Evolutionary conservation across 441 rosid species (phyloP), one percentile per base, ranked within the genome.

Genomic region (Populus hybrid): DNA sequence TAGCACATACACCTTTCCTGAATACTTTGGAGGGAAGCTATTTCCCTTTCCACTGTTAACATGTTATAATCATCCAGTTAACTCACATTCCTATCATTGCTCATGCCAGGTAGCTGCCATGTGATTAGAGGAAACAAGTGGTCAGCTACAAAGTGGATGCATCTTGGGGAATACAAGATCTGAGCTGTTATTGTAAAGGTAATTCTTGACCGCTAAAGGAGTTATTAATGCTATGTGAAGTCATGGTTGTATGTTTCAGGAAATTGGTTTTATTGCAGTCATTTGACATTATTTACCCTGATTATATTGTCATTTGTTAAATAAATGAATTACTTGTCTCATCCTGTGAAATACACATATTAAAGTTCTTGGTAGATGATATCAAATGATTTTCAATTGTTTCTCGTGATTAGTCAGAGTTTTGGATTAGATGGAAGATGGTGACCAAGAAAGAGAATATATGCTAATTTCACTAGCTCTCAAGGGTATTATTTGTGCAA

Each of bases 91-190:
- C 64, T 81, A 50, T 73, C 53, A 6, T 83, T 69, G n/a, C 72
- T 77, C 53, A 11, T 69, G 40, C 61, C 85, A 94, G 97, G 97
- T 80, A 94, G 98, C 75, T 93, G 97, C 84, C 93, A 93, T 66
- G 97, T 94, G 71, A 90, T 94, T 74, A 89, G 81, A 85, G 98
- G 98, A 77, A 89, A 93, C 83, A 94, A 94, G 78, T 93, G 98
- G 98, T 93, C 98, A 71, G 91, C 95, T 6, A 91, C 97, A 21
- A 94, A 94, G 80, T 94, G 98, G 97, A 75, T 94, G 81, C 98
- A 91, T 67, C 88, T 93, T 20, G 79, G 82, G 24, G 95, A 94
- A 78, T 93, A 93, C 81, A 86, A 76, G 73, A 80, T 69, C 76
- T 93, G 84, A 91, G 74, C 77, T 10, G 10, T 36, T 73, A 26